phyloP scores from a whole-genome alignment of 208 protist genomes.

The Leptomonas seymouri region DNA sequence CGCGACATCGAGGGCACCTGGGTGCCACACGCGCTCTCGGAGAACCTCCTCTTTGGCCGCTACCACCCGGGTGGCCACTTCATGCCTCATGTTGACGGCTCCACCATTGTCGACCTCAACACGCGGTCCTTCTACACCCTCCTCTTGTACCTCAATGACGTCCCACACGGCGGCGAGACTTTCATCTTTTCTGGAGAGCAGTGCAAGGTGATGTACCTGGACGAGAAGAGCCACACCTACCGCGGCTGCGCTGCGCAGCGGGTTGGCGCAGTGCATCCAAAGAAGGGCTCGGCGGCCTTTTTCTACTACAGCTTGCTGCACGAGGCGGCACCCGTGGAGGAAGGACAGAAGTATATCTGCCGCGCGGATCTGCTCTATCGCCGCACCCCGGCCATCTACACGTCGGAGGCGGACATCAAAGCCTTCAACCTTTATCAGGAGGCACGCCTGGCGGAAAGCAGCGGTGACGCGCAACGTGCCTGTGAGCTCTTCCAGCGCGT shows the following conservation, averaged over 20 bases:
- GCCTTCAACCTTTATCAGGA: conserved; percentile 82
- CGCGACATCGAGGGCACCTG: conserved; percentile 84
- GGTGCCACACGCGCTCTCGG: conserved; percentile 67
- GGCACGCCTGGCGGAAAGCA: conserved; percentile 75
- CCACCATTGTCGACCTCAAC: conserved; percentile 87
- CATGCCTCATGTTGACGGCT: conserved; percentile 91
- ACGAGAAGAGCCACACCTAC: conserved; percentile 55
- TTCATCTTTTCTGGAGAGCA: conserved; percentile 81
- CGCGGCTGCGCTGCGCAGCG: conserved; percentile 47
- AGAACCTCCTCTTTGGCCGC: conserved; percentile 80
- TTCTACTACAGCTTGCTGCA: conserved; percentile 90
- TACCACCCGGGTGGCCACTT: conserved; percentile 91
- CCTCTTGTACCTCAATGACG: conserved; percentile 91
- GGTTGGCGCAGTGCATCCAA: conserved; percentile 58
- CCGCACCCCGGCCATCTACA: conserved; percentile 75
- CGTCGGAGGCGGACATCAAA: conserved; percentile 48
- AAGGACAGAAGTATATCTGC: conserved; percentile 86
- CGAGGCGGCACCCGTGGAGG: conserved; percentile 73
- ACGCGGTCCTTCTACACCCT: conserved; percentile 90
- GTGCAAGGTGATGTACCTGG: conserved; percentile 59
- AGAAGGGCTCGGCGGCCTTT: conserved; percentile 77
- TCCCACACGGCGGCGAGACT: conserved; percentile 77
- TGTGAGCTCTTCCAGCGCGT: conserved; percentile 81
- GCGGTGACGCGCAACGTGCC: conserved; percentile 64
- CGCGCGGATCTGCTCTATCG: conserved; percentile 87